These are phyloP conservation scores for Ceratobasidium sp. DNA, from an alignment of 1,284 basidiomycete genomes.

Conservation along the genomic window DNA sequence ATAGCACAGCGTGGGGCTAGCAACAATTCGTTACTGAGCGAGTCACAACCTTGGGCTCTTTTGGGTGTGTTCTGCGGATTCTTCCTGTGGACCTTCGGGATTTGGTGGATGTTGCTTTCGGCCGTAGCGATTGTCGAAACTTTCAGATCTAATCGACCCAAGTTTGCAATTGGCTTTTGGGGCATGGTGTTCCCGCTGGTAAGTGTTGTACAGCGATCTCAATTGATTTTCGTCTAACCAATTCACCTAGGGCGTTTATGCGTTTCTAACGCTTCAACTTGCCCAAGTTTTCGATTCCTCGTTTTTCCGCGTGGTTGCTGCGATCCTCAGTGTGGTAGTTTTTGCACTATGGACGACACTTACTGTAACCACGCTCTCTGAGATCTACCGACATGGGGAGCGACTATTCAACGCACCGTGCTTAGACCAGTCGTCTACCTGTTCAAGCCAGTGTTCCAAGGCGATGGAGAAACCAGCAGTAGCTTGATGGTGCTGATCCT, in stretches of 20 bases:
- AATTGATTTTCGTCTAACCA: neutral
- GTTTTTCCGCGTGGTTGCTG: constrained; percentile 16
- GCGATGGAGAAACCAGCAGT: too few species aligned
- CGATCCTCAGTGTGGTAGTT: constrained; percentile 17
- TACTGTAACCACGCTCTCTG: constrained; percentile 4
- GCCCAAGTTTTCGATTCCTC: constrained; percentile 18
- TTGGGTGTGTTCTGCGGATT: neutral
- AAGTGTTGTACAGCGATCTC: neutral
- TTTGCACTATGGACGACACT: constrained; percentile 17
- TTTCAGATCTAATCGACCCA: constrained; percentile 19
- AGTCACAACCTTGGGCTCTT: constrained; percentile 2
- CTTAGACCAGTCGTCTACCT: neutral
- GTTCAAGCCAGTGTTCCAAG: too few species aligned
- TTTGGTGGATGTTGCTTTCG: constrained; percentile 30
- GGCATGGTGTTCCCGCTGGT: constrained; percentile 38
- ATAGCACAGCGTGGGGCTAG: neutral
- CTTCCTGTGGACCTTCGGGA: constrained; percentile 28
- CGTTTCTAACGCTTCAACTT: constrained; percentile 8
- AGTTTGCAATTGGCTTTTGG: constrained; percentile 29
- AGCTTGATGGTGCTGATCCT: too few species aligned
- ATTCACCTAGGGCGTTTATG: constrained; percentile 24
- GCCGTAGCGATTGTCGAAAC: constrained; percentile 17
- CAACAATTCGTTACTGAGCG: neutral
- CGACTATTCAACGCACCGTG: constrained; percentile 17
- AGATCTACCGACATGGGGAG: neutral